Conservation (phyloP, 768 basidiomycete species). For the Tylopilus plumbeoviolaceoides region DNA sequence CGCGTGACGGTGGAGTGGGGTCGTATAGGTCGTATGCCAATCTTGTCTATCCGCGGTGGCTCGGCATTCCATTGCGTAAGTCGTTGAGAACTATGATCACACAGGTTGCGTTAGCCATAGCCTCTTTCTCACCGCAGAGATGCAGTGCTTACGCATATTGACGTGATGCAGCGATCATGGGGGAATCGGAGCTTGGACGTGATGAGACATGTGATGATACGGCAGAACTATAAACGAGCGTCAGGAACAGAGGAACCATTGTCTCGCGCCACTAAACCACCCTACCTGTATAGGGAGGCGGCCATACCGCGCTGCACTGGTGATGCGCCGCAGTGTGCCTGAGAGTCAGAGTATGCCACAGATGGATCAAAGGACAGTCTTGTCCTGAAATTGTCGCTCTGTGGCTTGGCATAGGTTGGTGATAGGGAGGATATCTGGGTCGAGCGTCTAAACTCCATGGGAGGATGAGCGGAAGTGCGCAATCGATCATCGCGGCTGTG, state of each 20-base stretch:
- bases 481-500: conserved; percentile 6
- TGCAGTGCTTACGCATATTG: conserved; percentile 21
- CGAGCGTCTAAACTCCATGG: conserved; percentile 17
- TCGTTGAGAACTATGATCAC: conserved; percentile 9
- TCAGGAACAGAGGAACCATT: neutral
- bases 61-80: conserved; percentile 2
- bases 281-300: conserved; percentile 57
- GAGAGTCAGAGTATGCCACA: conserved; percentile 40
- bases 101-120: neutral
- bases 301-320: conserved; percentile 22
- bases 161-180: conserved; percentile 5
- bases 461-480: conserved; percentile 1
- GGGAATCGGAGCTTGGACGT: conserved; percentile 30
- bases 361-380: conserved; percentile 42
- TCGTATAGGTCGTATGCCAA: conserved; percentile 1
- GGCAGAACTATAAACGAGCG: conserved; percentile 39
- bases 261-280: neutral
- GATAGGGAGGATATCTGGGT: conserved; percentile 11
- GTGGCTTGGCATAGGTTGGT: neutral
- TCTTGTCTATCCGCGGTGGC: conserved; percentile 1
- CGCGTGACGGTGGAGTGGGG: neutral
- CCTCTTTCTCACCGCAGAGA: neutral
- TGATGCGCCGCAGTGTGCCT: conserved; percentile 1
- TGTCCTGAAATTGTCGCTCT: conserved; percentile 2
- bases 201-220: conserved; percentile 53